A percentile compares a stretch with the other conserved stretches of the same genome.
Evolutionary conservation across 2,329 filamentous ascomycete species (phyloP).

Genomic region (Seiridium unicorne): DNA sequence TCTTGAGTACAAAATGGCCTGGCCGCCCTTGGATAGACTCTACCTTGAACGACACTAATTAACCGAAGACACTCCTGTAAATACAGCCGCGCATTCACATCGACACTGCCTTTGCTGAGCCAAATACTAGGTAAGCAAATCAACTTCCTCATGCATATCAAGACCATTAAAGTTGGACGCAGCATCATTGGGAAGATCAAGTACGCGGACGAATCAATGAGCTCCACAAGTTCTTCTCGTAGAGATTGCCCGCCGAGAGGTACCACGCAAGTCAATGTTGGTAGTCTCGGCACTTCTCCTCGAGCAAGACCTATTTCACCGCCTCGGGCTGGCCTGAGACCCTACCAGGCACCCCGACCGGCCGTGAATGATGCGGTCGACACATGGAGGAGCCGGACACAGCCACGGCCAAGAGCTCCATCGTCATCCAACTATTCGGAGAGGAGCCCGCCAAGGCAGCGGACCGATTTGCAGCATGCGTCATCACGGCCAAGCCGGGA

Average conservation of each 20-base stretch:
- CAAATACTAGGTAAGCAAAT: background rate
- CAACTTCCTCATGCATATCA: background rate
- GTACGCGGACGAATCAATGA: background rate
- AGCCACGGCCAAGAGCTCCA: background rate
- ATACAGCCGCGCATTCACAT: too few relatives aligned
- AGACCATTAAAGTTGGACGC: background rate
- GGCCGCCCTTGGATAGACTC: too few relatives aligned
- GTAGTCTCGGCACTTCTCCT: background rate
- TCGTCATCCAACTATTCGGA: background rate
- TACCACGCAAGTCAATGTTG: background rate
- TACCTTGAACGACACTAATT: too few relatives aligned
- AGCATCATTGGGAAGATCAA: constrained; percentile 6
- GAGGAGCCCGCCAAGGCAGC: background rate
- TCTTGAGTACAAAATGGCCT: too few relatives aligned
- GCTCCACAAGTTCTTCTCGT: background rate
- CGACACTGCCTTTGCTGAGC: too few relatives aligned
- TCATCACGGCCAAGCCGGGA: background rate
- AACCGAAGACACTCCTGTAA: too few relatives aligned
- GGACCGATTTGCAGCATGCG: background rate
- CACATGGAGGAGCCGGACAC: background rate
- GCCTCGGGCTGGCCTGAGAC: background rate
- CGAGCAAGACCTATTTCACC: background rate
- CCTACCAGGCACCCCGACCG: background rate
- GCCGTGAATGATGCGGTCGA: background rate
- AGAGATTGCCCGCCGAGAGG: background rate